phyloP scores from a whole-genome alignment of 2,329 filamentous ascomycete genomes.

The Diplodia intermedia region DNA sequence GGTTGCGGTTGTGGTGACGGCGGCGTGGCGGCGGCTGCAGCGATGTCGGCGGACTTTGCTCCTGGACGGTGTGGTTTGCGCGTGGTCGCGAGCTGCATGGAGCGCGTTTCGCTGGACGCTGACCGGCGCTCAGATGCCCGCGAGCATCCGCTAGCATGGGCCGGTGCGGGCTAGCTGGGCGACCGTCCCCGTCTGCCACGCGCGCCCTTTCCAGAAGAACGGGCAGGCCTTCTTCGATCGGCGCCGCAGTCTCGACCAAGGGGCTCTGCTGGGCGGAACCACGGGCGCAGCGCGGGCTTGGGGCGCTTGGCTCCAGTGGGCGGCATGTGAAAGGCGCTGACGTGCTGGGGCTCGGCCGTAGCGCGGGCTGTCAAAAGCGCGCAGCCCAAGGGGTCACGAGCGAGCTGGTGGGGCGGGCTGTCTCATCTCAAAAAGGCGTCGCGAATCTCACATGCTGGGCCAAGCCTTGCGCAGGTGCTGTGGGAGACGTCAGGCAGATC shows the following conservation, averaged over 20 bases:
- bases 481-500: neutral
- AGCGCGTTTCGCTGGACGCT: neutral
- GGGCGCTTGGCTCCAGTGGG: constrained; percentile 15
- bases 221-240: constrained; percentile 15
- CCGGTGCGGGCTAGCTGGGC: neutral
- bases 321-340: constrained; percentile 28
- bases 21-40: neutral
- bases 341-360: constrained; percentile 20
- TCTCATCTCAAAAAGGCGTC: constrained; percentile 24
- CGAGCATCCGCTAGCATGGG: constrained; percentile 19
- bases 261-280: constrained; percentile 27
- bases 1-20: too few relatives aligned
- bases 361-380: constrained; percentile 17
- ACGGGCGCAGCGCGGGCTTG: constrained; percentile 9
- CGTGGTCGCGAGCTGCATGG: constrained; percentile 2
- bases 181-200: neutral
- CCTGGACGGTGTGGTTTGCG: neutral
- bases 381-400: constrained; percentile 27
- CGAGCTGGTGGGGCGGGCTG: constrained; percentile 27
- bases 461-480: constrained; percentile 21
- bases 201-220: constrained; percentile 24
- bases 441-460: constrained; percentile 27
- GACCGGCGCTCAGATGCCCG: constrained; percentile 23
- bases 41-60: constrained; percentile 10
- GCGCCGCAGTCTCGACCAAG: constrained; percentile 14